Evolutionary conservation across 371 early-diverging fungal genomes (phyloP).

Genomic region (Zancudomyces culisetae): DNA sequence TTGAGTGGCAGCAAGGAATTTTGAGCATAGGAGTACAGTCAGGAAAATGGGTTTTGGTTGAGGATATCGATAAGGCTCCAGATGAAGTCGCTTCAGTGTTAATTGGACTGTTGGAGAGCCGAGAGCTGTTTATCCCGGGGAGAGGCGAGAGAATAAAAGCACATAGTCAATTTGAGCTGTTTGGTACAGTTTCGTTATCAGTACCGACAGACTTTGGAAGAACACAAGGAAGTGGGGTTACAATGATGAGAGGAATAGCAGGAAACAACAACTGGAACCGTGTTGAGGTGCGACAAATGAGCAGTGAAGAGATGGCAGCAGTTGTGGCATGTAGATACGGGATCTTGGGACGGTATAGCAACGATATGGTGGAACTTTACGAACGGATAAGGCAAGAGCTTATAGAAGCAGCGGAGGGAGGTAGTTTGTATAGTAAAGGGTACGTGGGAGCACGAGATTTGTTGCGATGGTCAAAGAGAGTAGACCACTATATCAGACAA

Average conservation of each 20-base stretch:
- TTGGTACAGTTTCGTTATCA: conserved; percentile 58
- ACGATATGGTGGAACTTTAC: background rate
- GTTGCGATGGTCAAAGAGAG: conserved; percentile 16
- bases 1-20: conserved; percentile 93
- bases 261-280: background rate
- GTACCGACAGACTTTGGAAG: background rate
- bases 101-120: conserved; percentile 82
- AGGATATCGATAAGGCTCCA: conserved; percentile 98
- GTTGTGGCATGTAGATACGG: background rate
- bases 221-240: background rate
- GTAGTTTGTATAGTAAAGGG: background rate
- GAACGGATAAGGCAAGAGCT: background rate
- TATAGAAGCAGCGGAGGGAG: background rate
- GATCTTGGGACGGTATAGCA: background rate
- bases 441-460: conserved; percentile 9
- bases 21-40: conserved; percentile 85
- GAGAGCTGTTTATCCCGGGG: conserved; percentile 80
- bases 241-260: background rate
- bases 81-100: conserved; percentile 91
- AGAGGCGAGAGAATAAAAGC: conserved; percentile 86
- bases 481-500: conserved; percentile 3
- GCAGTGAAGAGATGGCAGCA: background rate
- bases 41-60: conserved; percentile 97
- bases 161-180: conserved; percentile 83
- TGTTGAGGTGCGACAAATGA: background rate